Base-by-base conservation (phyloP, 352 stramenopile genomes). In the Pythium dissimile region DNA sequence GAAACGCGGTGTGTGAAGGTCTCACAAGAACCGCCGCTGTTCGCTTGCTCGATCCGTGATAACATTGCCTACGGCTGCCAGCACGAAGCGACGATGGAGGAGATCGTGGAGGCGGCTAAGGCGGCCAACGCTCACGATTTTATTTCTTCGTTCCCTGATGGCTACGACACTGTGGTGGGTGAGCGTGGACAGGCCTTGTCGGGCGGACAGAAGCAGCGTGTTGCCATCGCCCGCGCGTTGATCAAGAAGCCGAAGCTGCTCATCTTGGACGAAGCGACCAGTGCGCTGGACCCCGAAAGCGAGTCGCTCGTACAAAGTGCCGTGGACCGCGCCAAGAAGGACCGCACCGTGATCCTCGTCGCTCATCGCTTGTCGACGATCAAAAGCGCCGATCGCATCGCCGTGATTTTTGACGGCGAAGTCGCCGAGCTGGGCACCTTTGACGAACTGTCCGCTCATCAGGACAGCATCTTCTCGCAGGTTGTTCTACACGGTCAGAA, bases 291-390 rank as follows among this genome's bases (percentile, higher is more conserved):
- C 52, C 76, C 76, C 0, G 80, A 89, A 42, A 92, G 81, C 60
- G 84, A 93, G 46, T 71, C 70, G 44, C 68, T 90, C 15, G 84
- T 94, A 39, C 84, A 94, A 58, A 81, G 86, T n/a, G 80, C 84
- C 6, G 70, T 93, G 10, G 67, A 88, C 63, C 75, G 78, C 39
- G 72, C 81, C 62, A 91, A 94, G 62, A 70, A 76, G 37, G 80
- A 89, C 39, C 80, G 95, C n/a, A 99, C 97, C 0, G 91, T 97
- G 31, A 75, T 99, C 37, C 77, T 99, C 15, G 98, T 99, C 64
- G 97, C 97, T 13, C 97, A 99, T 67, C 83, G 97, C 24, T 66
- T 99, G 28, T 90, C 88, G 41, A 98, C 93, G 15, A 96, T 98
- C 68, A 86, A 92, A 69, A 89, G 87, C 43, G 87, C 88, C 5